Evolutionary conservation across 1,284 basidiomycete genomes (phyloP), one percentile per base, ranked within the genome.

Genomic region (Taiwanofungus camphoratus): DNA sequence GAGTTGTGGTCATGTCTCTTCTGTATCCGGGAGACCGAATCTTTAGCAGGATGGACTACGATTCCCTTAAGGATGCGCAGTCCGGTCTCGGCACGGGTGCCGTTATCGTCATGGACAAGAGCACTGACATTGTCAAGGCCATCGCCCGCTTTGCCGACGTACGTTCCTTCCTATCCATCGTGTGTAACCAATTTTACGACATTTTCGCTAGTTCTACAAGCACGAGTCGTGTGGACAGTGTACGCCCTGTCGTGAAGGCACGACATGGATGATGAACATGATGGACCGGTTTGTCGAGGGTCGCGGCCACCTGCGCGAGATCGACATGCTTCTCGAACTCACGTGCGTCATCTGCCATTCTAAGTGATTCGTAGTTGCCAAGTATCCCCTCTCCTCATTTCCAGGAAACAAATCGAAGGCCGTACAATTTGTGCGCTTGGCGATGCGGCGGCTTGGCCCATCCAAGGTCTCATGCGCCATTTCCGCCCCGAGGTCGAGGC

Each of bases 211-310:
- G 74, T 95, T 96, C 70, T 96, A 96, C 75, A 96, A 97, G 69
- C 95, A 98, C 71, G 96, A 98, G 66, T 95, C 92, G 4, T 99
- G 95, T 59, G 96, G 96, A 18, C 96, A 98, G 66, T 99, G 94
- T 64, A 98, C 95, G 5, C 94, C 94, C 2, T 97, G 94, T 66
- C 75, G 93, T 56, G 93, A 96, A 63, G 93, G 93, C 37, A 96
- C 93, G 2, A 94, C 91, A 0, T 96, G 93, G 93, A 91, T 97
- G 87, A 90, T 87, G 79, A 95, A 96, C 68, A 95, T 96, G 89
- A 96, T 96, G 92, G 79, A 92, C 62, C 82, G 92, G 41, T 78
- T 93, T 67, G 86, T 88, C 30, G 86, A 90, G 59, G 94, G 95
- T 3, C 79, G 92, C 15, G 91, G 85, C 1, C 89, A 95, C 62